phyloP scores from a whole-genome alignment of 2,329 filamentous ascomycete species.

The Aspergillus caelatus region DNA sequence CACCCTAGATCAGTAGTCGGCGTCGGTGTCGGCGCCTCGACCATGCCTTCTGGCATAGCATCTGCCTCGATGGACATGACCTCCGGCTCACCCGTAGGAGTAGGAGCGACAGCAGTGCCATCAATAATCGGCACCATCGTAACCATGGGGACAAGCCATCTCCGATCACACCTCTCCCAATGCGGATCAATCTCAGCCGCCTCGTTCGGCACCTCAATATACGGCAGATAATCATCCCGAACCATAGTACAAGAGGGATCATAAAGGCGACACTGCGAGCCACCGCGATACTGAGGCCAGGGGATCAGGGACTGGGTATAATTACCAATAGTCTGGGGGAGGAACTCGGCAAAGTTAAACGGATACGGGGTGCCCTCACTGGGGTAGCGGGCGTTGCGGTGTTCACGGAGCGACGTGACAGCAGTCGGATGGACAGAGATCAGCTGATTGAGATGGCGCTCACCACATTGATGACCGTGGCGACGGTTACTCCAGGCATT shows the following conservation, averaged over 20 bases:
- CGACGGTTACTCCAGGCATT: conserved; percentile 26
- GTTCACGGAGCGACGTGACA: conserved; percentile 20
- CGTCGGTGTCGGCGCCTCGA: background rate
- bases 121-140: conserved; percentile 20
- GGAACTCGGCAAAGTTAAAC: conserved; percentile 27
- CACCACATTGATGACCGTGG: conserved; percentile 21
- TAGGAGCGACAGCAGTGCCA: background rate
- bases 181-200: conserved; percentile 19
- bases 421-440: conserved; percentile 21
- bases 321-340: conserved; percentile 20
- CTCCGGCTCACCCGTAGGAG: background rate
- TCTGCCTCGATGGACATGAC: background rate
- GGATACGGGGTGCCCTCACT: conserved; percentile 22
- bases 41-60: background rate
- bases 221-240: conserved; percentile 26
- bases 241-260: conserved; percentile 22
- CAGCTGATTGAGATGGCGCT: conserved; percentile 19
- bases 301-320: conserved; percentile 25
- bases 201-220: conserved; percentile 22
- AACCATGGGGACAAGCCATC: conserved; percentile 29
- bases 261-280: conserved; percentile 21
- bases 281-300: conserved; percentile 26
- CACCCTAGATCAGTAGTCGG: background rate
- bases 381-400: conserved; percentile 26
- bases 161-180: conserved; percentile 21